These are phyloP conservation scores for Elsinoe fawcettii DNA, from an alignment of 2,329 filamentous ascomycete species.

Conservation along the genomic window DNA sequence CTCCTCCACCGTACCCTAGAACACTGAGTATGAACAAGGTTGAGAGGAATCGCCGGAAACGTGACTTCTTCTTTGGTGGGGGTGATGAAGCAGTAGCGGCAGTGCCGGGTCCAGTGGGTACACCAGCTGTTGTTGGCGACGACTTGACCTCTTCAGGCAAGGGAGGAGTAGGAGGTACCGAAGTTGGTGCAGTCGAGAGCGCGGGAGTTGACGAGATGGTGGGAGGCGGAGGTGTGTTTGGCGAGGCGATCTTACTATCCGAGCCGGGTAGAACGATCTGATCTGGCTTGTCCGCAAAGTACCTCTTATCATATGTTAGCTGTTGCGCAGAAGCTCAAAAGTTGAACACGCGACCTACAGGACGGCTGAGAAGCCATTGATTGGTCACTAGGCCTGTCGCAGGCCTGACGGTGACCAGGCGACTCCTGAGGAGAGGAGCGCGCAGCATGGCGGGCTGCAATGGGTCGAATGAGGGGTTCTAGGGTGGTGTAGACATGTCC, in stretches of 20 bases:
- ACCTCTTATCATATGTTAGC: slow-evolving; percentile 21
- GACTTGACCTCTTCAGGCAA: slow-evolving; percentile 17
- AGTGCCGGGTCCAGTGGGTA: slow-evolving; percentile 35
- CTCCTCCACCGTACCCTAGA: slow-evolving; percentile 75
- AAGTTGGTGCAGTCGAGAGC: slow-evolving; percentile 17
- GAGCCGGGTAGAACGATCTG: slow-evolving; percentile 30
- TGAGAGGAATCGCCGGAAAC: slow-evolving; percentile 69
- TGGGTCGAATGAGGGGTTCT: slow-evolving; percentile 7
- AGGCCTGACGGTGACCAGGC: slow-evolving; percentile 14
- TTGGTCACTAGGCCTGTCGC: slow-evolving; percentile 7
- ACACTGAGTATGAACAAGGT: slow-evolving; percentile 69
- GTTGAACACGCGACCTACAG: slow-evolving; percentile 12
- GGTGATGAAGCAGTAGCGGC: slow-evolving; percentile 36
- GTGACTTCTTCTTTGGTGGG: slow-evolving; percentile 55
- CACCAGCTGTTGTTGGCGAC: slow-evolving; percentile 14
- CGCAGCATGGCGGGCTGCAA: slow-evolving; percentile 21
- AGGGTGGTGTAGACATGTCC: not conserved
- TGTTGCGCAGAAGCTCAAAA: not conserved
- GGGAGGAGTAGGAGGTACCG: slow-evolving; percentile 23
- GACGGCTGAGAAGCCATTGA: slow-evolving; percentile 19
- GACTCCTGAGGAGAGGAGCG: slow-evolving; percentile 19
- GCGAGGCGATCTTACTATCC: slow-evolving; percentile 24
- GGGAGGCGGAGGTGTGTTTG: slow-evolving; percentile 24
- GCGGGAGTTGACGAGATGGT: slow-evolving; percentile 15
- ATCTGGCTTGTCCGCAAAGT: slow-evolving; percentile 28